A percentile compares a stretch with the other conserved stretches of the same genome.
Evolutionary conservation across 1,139 yeast genomes (phyloP).

Genomic region (Scheffersomyces segobiensis): DNA sequence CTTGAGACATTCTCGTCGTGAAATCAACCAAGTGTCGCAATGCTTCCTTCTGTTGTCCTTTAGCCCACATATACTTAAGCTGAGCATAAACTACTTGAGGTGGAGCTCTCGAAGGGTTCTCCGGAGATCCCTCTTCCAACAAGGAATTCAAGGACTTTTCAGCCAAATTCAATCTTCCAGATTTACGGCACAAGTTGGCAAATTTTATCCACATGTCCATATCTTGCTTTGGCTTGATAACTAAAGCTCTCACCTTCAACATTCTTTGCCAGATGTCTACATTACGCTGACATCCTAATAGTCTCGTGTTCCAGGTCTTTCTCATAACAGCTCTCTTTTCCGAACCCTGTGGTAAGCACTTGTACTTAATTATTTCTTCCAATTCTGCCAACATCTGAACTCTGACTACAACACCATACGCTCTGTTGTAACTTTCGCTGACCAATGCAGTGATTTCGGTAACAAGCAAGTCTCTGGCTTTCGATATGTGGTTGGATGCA

Average conservation of each 20-base stretch:
- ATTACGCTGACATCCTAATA: constrained; percentile 91
- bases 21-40: constrained; percentile 82
- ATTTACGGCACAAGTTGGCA: constrained; percentile 92
- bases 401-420: constrained; percentile 94
- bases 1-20: constrained; percentile 87
- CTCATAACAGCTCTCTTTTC: constrained; percentile 78
- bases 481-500: constrained; percentile 74
- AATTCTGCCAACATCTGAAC: constrained; percentile 96
- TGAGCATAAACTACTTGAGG: constrained; percentile 98
- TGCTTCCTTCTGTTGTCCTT: constrained; percentile 87
- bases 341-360: constrained; percentile 78
- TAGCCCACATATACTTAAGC: constrained; percentile 95
- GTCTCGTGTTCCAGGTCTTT: constrained; percentile 90
- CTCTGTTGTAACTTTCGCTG: constrained; percentile 94
- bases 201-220: constrained; percentile 98
- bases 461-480: constrained; percentile 85
- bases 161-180: constrained; percentile 88
- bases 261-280: constrained; percentile 98
- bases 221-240: constrained; percentile 92
- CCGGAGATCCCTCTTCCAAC: constrained; percentile 60
- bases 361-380: constrained; percentile 91
- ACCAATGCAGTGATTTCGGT: constrained; percentile 94
- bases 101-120: constrained; percentile 76
- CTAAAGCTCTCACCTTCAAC: constrained; percentile 89
- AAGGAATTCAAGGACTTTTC: constrained; percentile 85